Evolutionary conservation across 2,329 filamentous ascomycete genomes (phyloP).

Genomic region (Colletotrichum sp.): DNA sequence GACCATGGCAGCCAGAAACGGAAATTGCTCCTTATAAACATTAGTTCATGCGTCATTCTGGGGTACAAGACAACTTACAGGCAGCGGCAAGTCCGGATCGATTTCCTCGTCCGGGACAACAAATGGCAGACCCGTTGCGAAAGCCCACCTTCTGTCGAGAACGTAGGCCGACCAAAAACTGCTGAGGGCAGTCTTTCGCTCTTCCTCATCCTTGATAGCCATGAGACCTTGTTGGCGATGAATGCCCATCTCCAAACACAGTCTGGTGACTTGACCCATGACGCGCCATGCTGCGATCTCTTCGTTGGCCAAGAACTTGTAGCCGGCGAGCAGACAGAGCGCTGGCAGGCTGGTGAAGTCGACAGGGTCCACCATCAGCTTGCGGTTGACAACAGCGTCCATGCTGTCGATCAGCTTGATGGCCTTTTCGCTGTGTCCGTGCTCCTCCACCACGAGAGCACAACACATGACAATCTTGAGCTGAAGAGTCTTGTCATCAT

Average conservation of each 20-base stretch:
- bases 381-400: slow-evolving; percentile 72
- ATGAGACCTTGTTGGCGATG: slow-evolving; percentile 78
- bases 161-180: slow-evolving; percentile 90
- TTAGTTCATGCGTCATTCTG: slow-evolving; percentile 18
- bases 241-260: slow-evolving; percentile 84
- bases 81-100: slow-evolving; percentile 78
- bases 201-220: slow-evolving; percentile 71
- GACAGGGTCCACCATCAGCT: slow-evolving; percentile 60
- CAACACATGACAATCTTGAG: slow-evolving; percentile 86
- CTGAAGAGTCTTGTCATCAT: slow-evolving; percentile 65
- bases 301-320: slow-evolving; percentile 85
- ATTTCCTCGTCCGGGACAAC: slow-evolving; percentile 86
- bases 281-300: slow-evolving; percentile 87
- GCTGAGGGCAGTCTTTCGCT: slow-evolving; percentile 70
- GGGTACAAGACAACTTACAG: slow-evolving; percentile 57
- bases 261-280: slow-evolving; percentile 80
- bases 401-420: slow-evolving; percentile 78
- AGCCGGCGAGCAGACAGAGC: slow-evolving; percentile 62
- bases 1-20: slow-evolving; percentile 85
- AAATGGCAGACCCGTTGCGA: slow-evolving; percentile 88
- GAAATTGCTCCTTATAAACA: slow-evolving; percentile 52
- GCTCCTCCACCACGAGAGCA: slow-evolving; percentile 77
- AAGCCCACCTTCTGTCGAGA: slow-evolving; percentile 85
- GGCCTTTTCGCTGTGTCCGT: slow-evolving; percentile 79
- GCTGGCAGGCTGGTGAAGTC: slow-evolving; percentile 55